These are phyloP conservation scores for Brassica hybrid DNA, from an alignment of 441 rosid species.

Conservation along the genomic window DNA sequence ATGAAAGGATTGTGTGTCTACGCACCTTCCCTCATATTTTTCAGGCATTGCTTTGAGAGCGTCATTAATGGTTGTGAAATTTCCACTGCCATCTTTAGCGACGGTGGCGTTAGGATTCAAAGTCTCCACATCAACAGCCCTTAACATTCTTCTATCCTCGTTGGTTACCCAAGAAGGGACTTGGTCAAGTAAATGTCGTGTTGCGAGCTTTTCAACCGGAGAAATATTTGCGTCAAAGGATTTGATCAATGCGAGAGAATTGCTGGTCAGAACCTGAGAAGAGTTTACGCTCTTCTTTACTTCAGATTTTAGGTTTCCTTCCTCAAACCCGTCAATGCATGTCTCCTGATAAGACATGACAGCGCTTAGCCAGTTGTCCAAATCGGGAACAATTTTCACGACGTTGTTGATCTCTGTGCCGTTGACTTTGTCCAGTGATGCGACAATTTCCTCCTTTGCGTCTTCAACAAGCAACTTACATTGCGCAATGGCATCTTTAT, in stretches of 20 bases:
- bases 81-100: conserved; percentile 81
- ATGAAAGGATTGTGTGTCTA: background rate
- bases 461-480: conserved; percentile 54
- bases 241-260: conserved; percentile 65
- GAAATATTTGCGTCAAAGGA: conserved; percentile 41
- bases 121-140: conserved; percentile 36
- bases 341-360: conserved; percentile 75
- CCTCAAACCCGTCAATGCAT: conserved; percentile 75
- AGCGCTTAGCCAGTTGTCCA: conserved; percentile 75
- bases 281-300: conserved; percentile 49
- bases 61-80: conserved; percentile 62
- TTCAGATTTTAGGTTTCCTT: conserved; percentile 55
- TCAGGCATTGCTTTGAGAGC: conserved; percentile 68
- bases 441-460: conserved; percentile 56
- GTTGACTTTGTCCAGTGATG: conserved; percentile 33
- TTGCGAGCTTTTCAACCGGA: background rate
- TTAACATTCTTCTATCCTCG: conserved; percentile 62
- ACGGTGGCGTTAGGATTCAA: conserved; percentile 60
- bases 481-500: conserved; percentile 61
- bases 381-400: conserved; percentile 38
- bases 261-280: conserved; percentile 62
- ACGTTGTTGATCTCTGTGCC: conserved; percentile 35
- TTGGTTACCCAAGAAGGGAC: conserved; percentile 61
- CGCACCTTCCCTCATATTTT: conserved; percentile 56
- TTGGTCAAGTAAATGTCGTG: conserved; percentile 57